Percentiles rank a stretch among this genome's conserved stretches.
These are phyloP conservation scores for Domatiomyces catenatus DNA, from an alignment of 2,329 filamentous ascomycete genomes.

Conservation along the genomic window DNA sequence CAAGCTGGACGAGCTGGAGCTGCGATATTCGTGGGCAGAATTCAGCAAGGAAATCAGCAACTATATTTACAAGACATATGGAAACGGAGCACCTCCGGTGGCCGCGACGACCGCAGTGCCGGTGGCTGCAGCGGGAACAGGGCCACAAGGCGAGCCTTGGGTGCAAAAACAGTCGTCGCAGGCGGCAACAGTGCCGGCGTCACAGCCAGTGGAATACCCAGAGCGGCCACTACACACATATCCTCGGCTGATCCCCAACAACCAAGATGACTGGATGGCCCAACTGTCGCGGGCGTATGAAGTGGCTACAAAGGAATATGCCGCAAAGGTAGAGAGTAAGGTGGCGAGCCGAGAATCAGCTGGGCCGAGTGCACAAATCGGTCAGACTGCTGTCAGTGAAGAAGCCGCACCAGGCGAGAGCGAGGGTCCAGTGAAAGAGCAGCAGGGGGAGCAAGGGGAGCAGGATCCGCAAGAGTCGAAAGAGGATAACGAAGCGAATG, in stretches of 20 bases:
- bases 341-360: background rate
- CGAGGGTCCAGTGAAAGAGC: background rate
- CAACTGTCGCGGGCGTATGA: background rate
- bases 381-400: background rate
- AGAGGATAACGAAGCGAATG: background rate
- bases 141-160: background rate
- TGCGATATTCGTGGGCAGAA: constrained; percentile 49
- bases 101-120: constrained; percentile 15
- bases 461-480: background rate
- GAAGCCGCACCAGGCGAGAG: background rate
- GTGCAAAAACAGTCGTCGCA: background rate
- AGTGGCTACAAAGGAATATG: background rate
- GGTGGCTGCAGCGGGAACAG: background rate
- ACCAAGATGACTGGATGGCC: background rate
- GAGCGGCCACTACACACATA: background rate
- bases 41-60: constrained; percentile 44
- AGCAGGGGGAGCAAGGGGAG: background rate
- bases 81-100: constrained; percentile 16
- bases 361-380: background rate
- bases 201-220: background rate
- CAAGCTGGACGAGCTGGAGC: constrained; percentile 34
- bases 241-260: background rate
- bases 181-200: background rate
- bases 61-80: constrained; percentile 44
- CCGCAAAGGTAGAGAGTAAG: background rate